These are phyloP conservation scores for Paraurostyla sp. DNA, from an alignment of 73 alveolate genomes.

Conservation along the genomic window DNA sequence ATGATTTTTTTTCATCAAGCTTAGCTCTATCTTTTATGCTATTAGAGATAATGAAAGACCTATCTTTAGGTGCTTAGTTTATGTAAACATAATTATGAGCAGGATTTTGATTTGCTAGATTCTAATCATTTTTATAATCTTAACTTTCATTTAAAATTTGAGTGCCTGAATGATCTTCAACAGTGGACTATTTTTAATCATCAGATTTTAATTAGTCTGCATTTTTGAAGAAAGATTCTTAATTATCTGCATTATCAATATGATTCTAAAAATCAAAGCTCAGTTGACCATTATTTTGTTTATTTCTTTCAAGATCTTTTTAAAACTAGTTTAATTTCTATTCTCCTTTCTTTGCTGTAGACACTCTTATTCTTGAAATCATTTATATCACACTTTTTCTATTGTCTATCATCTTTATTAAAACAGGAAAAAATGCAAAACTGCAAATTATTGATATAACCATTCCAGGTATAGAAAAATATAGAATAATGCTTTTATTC, in stretches of 20 bases:
- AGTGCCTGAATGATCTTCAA: too few relatives aligned
- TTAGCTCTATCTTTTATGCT: too few relatives aligned
- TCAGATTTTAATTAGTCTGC: too few relatives aligned
- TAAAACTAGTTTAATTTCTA: background rate
- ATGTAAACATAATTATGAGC: too few relatives aligned
- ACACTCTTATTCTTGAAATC: slow-evolving; percentile 1
- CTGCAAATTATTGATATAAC: slow-evolving; percentile 14
- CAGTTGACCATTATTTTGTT: background rate
- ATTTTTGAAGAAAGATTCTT: too few relatives aligned
- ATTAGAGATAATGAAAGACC: background rate
- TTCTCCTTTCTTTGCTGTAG: background rate
- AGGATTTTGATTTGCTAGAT: too few relatives aligned
- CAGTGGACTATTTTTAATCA: too few relatives aligned
- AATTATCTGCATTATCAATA: background rate
- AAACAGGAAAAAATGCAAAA: slow-evolving; percentile 11
- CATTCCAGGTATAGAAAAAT: background rate
- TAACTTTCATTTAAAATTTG: too few relatives aligned
- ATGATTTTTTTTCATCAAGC: background rate
- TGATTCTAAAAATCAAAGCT: background rate
- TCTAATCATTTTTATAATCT: too few relatives aligned
- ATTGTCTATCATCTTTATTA: slow-evolving; percentile 3
- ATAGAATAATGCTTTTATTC: background rate
- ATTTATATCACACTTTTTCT: slow-evolving; percentile 22
- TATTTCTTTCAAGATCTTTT: background rate
- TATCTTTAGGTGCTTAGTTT: too few relatives aligned